A percentile compares a stretch with the other conserved stretches of the same genome.
Conservation (phyloP, 1,139 yeast genomes). For the Pichia sp. region DNA sequence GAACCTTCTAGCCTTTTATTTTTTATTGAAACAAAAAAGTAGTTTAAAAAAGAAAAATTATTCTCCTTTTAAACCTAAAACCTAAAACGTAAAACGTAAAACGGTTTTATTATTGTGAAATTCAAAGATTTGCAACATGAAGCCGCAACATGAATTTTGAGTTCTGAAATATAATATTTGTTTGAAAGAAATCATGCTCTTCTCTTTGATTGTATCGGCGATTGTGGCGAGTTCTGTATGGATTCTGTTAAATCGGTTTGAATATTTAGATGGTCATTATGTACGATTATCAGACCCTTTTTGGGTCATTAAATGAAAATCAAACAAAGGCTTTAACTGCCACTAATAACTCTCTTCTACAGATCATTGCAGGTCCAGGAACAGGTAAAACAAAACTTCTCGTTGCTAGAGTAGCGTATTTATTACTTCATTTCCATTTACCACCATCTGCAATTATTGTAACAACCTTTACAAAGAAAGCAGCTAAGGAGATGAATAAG, state of each 20-base stretch:
- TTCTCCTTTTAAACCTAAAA: too few species aligned
- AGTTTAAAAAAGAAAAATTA: too few species aligned
- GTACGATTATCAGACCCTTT: not conserved
- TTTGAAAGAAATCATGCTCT: too few species aligned
- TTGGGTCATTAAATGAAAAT: slow-evolving; percentile 42
- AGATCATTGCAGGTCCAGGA: slow-evolving; percentile 91
- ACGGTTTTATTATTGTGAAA: too few species aligned
- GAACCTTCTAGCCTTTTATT: too few species aligned
- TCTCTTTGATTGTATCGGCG: not conserved
- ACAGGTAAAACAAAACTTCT: slow-evolving; percentile 78
- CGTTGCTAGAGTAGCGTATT: slow-evolving; percentile 68
- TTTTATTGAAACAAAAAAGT: too few species aligned
- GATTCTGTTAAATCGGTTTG: not conserved
- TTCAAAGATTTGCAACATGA: too few species aligned
- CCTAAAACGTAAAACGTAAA: too few species aligned
- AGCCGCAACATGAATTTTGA: not conserved
- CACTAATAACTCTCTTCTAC: slow-evolving; percentile 49
- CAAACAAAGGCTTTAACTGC: slow-evolving; percentile 60
- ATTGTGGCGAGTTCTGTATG: not conserved
- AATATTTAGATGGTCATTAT: not conserved
- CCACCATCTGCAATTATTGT: slow-evolving; percentile 63
- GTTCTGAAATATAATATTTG: too few species aligned
- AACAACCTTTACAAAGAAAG: slow-evolving; percentile 87
- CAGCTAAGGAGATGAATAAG: slow-evolving; percentile 75
- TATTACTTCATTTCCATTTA: slow-evolving; percentile 45